Base-by-base conservation (phyloP, 2,329 filamentous ascomycete genomes). In the Alternaria tenuissima region DNA sequence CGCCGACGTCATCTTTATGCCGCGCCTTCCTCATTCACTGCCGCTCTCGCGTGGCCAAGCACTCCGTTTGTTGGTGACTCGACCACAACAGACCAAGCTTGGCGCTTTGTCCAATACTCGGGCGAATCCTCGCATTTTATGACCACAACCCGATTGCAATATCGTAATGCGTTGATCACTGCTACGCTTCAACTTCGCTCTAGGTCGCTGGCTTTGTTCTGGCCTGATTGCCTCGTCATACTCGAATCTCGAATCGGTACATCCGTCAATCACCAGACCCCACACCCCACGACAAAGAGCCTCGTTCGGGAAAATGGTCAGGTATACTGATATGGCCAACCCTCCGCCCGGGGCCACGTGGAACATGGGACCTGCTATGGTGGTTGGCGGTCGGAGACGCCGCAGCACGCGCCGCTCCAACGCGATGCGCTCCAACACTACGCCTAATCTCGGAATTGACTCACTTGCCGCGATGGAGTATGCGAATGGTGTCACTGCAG, bases 321-420 rank as follows among this genome's bases (percentile, higher is more conserved):
- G 16, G 8, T 20, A 39, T 39, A 18, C 24, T 22, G 38, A 59
- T 26, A n/a, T n/a, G 11, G 43, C 42, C 38, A 55, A 56, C 34
- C 46, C 28, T 38, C n/a, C 36, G n/a, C n/a, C n/a, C 8, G n/a
- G n/a, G 36, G 36, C 36, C 36, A 30, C 64, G 11, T 52, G 53
- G 24, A 46, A 34, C 34, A 38, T 43, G 14, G 56, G 48, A 9
- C 62, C 64, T 14, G 62, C 64, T 8, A 49, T 57, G 24, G 55
- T 57, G 46, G 59, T 67, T 26, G 63, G 58, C 16, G 59, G 65
- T 16, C 65, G 65, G 49, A 66, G 69, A 53, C 65, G 68, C 54
- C 69, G 68, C 32, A 55, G 69, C 38, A 36, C 54, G 6, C 72
- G 70, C 41, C 62, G 65, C 34, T 61, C 66, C 26, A 52, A 55